Evolutionary conservation across 2,329 filamentous ascomycete species (phyloP).

Genomic region (Bretziella fagacearum): DNA sequence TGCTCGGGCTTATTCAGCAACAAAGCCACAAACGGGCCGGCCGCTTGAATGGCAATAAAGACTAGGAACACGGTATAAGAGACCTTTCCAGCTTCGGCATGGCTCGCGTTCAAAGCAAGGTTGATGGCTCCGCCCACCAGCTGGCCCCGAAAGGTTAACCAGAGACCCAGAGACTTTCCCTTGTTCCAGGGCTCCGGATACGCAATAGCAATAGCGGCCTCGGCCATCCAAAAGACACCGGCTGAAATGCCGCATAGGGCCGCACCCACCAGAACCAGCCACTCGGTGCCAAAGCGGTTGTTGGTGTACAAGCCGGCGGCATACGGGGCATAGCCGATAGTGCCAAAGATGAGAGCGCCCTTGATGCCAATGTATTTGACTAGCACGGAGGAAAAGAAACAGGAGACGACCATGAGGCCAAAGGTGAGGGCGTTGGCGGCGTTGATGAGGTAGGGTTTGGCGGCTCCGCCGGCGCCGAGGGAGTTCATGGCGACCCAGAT

Average conservation of each 20-base stretch:
- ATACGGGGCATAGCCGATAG: conserved; percentile 51
- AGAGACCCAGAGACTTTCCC: conserved; percentile 48
- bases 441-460: conserved; percentile 46
- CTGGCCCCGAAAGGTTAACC: conserved; percentile 47
- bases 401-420: conserved; percentile 55
- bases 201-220: conserved; percentile 54
- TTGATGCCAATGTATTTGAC: conserved; percentile 56
- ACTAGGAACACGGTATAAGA: conserved; percentile 52
- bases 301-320: conserved; percentile 56
- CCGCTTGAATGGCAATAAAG: conserved; percentile 53
- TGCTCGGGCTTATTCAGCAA: conserved; percentile 42
- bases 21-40: conserved; percentile 46
- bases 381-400: conserved; percentile 45
- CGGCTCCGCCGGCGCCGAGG: conserved; percentile 50
- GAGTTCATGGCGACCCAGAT: conserved; percentile 62
- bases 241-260: conserved; percentile 53
- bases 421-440: conserved; percentile 56
- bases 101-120: conserved; percentile 42
- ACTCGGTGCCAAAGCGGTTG: conserved; percentile 51
- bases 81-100: conserved; percentile 43
- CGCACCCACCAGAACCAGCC: conserved; percentile 52
- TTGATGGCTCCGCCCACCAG: conserved; percentile 58
- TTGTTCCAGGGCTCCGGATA: conserved; percentile 56
- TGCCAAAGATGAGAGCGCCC: conserved; percentile 49
- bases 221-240: conserved; percentile 60